A percentile compares a stretch with the other conserved stretches of the same genome.
Evolutionary conservation across 352 stramenopile species (phyloP).

Genomic region (Phytophthora colocasiae): DNA sequence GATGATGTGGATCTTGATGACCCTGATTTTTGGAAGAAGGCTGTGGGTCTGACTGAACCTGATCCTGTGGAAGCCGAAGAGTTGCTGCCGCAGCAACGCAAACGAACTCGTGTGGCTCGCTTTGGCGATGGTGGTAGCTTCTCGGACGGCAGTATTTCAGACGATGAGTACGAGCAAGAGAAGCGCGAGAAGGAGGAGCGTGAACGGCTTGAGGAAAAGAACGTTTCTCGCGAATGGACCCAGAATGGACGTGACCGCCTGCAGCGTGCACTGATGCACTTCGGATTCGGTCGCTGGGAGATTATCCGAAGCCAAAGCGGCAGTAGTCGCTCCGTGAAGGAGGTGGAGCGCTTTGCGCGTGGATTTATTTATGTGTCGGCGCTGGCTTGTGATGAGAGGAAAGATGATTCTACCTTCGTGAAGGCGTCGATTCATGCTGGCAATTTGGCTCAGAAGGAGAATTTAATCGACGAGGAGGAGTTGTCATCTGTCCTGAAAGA

Average conservation of each 20-base stretch:
- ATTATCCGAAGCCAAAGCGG: conserved; percentile 90
- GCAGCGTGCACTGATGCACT: conserved; percentile 90
- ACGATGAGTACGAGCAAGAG: conserved; percentile 59
- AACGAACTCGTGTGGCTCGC: conserved; percentile 84
- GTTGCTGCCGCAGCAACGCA: conserved; percentile 81
- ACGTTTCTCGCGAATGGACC: conserved; percentile 82
- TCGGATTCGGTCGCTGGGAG: conserved; percentile 87
- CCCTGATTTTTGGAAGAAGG: conserved; percentile 99
- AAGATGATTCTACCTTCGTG: conserved; percentile 86
- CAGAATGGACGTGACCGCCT: conserved; percentile 86
- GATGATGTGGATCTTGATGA: conserved; percentile 98
- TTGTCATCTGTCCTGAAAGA: conserved; percentile 82
- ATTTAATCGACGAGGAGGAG: conserved; percentile 78
- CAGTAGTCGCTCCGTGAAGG: conserved; percentile 82
- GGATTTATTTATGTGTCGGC: conserved; percentile 90
- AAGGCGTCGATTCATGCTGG: conserved; percentile 81
- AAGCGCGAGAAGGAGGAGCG: conserved; percentile 56
- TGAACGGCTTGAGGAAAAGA: conserved; percentile 71
- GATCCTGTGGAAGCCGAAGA: conserved; percentile 66
- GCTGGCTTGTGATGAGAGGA: conserved; percentile 73
- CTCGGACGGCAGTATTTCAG: conserved; percentile 76
- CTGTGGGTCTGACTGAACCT: conserved; percentile 87
- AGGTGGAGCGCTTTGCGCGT: conserved; percentile 85
- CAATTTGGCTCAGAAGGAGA: conserved; percentile 66
- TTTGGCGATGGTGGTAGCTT: conserved; percentile 75